Conservation (phyloP, 2,329 filamentous ascomycete genomes). For the Colletotrichum spaethianum region DNA sequence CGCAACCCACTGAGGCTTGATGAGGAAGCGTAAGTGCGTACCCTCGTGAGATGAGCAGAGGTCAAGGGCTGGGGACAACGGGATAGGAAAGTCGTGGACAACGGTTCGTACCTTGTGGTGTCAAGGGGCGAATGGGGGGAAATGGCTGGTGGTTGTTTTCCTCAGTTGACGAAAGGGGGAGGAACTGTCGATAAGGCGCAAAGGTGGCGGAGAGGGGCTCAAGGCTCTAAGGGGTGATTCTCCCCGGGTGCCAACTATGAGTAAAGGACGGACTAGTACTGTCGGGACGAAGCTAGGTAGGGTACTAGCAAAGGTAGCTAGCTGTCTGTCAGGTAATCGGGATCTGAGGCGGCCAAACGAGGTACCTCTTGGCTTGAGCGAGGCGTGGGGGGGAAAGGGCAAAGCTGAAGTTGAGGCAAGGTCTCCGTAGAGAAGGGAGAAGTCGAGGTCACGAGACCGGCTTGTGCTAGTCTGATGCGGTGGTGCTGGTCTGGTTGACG, state of each 20-base stretch:
- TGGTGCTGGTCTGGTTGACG: background rate
- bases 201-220: conserved; percentile 28
- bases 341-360: conserved; percentile 13
- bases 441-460: conserved; percentile 37
- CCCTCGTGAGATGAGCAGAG: conserved; percentile 23
- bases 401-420: conserved; percentile 1
- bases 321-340: background rate
- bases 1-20: conserved; percentile 31
- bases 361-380: conserved; percentile 20
- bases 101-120: background rate
- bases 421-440: background rate
- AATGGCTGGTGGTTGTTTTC: conserved; percentile 5
- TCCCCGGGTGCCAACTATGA: background rate
- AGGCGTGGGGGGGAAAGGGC: background rate
- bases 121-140: background rate
- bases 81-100: background rate
- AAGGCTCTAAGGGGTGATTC: background rate
- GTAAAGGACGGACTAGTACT: background rate
- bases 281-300: conserved; percentile 25
- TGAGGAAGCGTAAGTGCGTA: conserved; percentile 25
- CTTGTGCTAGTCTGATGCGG: background rate
- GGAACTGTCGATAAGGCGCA: conserved; percentile 13
- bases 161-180: conserved; percentile 18
- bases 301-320: background rate
- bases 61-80: background rate